Evolutionary conservation across 371 early-diverging fungal genomes (phyloP), one percentile per base, ranked within the genome.

Genomic region (Mortierella sp.): DNA sequence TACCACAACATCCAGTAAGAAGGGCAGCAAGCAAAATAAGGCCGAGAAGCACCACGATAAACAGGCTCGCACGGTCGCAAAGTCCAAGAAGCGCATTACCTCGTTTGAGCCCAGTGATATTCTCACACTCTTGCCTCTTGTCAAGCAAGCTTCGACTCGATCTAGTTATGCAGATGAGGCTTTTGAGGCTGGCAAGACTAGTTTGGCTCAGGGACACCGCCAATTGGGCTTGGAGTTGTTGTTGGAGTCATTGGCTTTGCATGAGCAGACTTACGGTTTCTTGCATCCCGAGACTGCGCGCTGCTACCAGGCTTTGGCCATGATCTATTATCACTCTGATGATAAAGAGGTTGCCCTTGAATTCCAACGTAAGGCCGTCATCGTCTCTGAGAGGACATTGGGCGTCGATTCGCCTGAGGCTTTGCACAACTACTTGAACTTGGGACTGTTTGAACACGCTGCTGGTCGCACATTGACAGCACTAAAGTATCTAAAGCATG

Each of bases 331-430:
- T 75, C 91, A 95, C 28, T 79, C 88, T 8, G 93, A 91, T n/a
- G 94, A 97, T 31, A 81, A 85, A 49, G 93, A 93, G 63, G 79
- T 88, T 34, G 95, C 96, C 3, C 84, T 91, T 28, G 92, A 91
- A 65, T 91, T 91, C 71, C 96, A 96, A 84, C 91, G 93, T 54
- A 93, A 94, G 85, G 96, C 96, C 0, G 93, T 96, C 40, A 89
- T 97, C 61, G 90, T 94, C 54, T 86, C 90, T 5, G 98, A 98
- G 76, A 88, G 97, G 69, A 93, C 95, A 1, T 83, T 85, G 55
- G 98, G 98, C 35, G 83, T 96, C 28, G 98, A 98, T 82, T 89
- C 93, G 53, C 91, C 94, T 29, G 95, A 96, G 73, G 96, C 97
- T 3, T 77, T 96, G 61, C 95, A 95, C 85, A 92, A 93, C 83